Base-by-base conservation (phyloP, 2,329 filamentous ascomycete genomes). In the Grosmannia penicillata region DNA sequence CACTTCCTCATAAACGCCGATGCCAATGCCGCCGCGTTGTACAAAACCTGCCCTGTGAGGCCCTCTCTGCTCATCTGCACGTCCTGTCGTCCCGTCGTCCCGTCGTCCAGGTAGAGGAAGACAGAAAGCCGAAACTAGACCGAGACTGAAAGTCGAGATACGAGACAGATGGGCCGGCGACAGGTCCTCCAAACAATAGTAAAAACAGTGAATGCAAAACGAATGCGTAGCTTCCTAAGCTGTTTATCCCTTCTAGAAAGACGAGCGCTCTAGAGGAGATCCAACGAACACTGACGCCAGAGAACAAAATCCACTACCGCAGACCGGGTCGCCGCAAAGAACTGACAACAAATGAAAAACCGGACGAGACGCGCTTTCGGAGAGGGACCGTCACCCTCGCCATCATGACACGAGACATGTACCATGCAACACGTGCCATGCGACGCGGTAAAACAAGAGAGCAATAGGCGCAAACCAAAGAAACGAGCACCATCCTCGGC, bases 171-270 rank as follows among this genome's bases (percentile, higher is more conserved):
- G 10, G 14, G n/a, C 21, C 21, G 5, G 6, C 9, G 5, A 7
- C 4, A 24, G 13, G 17, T 8, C 13, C 24, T 13, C 8, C 5
- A 34, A 17, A 25, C 13, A 23, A 33, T 4, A n/a, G 7, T 14
- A 3, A 14, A 22, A 22, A 14, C 6, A 14, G 11, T 18, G 19
- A 33, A 27, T 5, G n/a, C 7, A 15, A 19, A 37, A 37, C 22
- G 24, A 38, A 9, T 32, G 19, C 17, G 19, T 10, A 26, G 10
- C 23, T 14, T 18, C 27, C 14, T 23, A 31, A 18, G 19, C 15
- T 7, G n/a, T 31, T 22, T 27, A 15, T n/a, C 25, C 21, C 28
- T 33, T 37, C 35, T 37, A 37, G 17, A 37, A 38, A 25, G 33
- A 24, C 26, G 8, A 24, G 14, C 34, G 17, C 25, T 36, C 34